These are phyloP conservation scores for Globisporangium takayamanum DNA, from an alignment of 352 stramenopile genomes.

Conservation along the genomic window DNA sequence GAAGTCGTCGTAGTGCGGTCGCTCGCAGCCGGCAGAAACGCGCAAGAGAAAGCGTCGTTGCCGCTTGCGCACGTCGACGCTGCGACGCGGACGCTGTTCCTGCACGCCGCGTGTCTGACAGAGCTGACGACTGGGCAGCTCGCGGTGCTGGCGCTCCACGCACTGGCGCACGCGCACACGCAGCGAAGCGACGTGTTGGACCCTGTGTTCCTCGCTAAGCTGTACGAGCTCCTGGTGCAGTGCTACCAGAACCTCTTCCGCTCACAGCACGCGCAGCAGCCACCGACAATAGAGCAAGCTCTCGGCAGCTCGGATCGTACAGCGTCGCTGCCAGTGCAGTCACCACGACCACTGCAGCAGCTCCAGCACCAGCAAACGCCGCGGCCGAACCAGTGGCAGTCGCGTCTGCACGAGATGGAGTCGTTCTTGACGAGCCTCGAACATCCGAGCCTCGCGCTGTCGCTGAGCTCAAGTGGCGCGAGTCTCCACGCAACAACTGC, in stretches of 20 bases:
- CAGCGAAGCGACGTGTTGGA: slow-evolving; percentile 34
- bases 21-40: background rate
- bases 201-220: slow-evolving; percentile 34
- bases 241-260: slow-evolving; percentile 63
- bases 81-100: slow-evolving; percentile 23
- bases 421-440: slow-evolving; percentile 37
- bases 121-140: slow-evolving; percentile 45
- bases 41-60: background rate
- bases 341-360: background rate
- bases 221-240: slow-evolving; percentile 47
- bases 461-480: background rate
- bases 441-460: background rate
- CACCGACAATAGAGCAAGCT: background rate
- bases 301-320: background rate
- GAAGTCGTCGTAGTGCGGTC: slow-evolving; percentile 12
- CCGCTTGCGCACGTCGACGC: slow-evolving; percentile 14
- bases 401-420: slow-evolving; percentile 42
- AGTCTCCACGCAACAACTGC: background rate
- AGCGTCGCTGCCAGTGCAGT: background rate
- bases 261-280: slow-evolving; percentile 12
- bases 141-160: slow-evolving; percentile 46
- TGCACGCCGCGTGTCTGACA: slow-evolving; percentile 23
- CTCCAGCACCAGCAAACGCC: background rate
- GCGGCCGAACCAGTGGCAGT: slow-evolving; percentile 25
- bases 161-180: slow-evolving; percentile 27